Evolutionary conservation across 139 green algal genomes (phyloP), one percentile per base, ranked within the genome.

Genomic region (Chlorella sp.): DNA sequence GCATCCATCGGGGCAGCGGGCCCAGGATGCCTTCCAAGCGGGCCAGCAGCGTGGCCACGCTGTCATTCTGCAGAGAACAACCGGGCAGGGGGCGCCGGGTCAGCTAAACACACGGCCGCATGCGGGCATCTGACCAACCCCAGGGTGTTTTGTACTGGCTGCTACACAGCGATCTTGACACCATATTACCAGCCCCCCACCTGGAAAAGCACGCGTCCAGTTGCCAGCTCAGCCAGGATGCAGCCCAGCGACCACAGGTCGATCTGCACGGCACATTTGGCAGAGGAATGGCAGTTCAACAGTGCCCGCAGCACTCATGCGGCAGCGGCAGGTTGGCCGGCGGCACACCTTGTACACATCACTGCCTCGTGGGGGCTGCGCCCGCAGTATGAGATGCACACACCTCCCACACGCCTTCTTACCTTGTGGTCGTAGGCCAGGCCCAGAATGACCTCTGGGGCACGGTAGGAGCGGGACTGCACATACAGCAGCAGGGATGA

Each of bases 241-340:
- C 96, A 99, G 1, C 97, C 97, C 51, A 99, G 85, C 32, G 89
- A 96, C 97, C 97, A 99, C 6, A 99, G 84, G 87, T 99, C 97
- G 30, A 99, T 93, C 60, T 68, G 60, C 44, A 21, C 12, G 51
- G 44, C n/a, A n/a, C 44, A 51, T 6, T 51, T 51, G 44, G 44
- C 7, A 51, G n/a, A 51, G 44, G 44, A 51, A 9, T 9, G 9
- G 44, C n/a, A n/a, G n/a, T n/a, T n/a, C n/a, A n/a, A n/a, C n/a
- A n/a, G n/a, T n/a, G n/a, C n/a, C n/a, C n/a, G n/a, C n/a, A n/a
- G n/a, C n/a, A n/a, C n/a, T n/a, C n/a, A n/a, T n/a, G n/a, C n/a
- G n/a, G n/a, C n/a, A n/a, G n/a, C n/a, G n/a, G n/a, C n/a, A n/a
- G n/a, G n/a, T n/a, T n/a, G n/a, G n/a, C n/a, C n/a, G n/a, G n/a